Evolutionary conservation across 2,329 filamentous ascomycete species (phyloP).

Genomic region (Tolypocladium ophioglossoides): DNA sequence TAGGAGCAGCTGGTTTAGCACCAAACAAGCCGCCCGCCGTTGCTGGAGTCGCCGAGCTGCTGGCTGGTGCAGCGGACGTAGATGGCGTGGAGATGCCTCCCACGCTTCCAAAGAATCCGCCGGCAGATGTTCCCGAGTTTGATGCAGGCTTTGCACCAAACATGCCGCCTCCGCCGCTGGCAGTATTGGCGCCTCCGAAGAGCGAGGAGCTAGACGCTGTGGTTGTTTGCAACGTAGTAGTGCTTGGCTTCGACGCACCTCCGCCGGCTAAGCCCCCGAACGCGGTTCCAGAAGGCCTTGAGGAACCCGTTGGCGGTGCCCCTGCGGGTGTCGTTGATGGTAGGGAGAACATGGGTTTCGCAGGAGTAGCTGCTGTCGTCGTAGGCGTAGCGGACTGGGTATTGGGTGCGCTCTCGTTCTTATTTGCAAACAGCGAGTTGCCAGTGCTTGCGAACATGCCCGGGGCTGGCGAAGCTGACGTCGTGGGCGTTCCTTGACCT

Average conservation of each 20-base stretch:
- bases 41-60: slow-evolving; percentile 12
- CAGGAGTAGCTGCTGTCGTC: slow-evolving; percentile 22
- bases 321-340: slow-evolving; percentile 38
- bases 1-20: slow-evolving; percentile 25
- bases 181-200: slow-evolving; percentile 19
- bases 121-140: slow-evolving; percentile 8
- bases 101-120: slow-evolving; percentile 15
- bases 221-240: slow-evolving; percentile 4
- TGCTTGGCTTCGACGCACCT: neutral
- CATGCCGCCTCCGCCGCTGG: slow-evolving; percentile 1
- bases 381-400: slow-evolving; percentile 11
- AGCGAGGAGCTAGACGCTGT: slow-evolving; percentile 13
- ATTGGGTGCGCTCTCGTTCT: slow-evolving; percentile 2
- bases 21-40: slow-evolving; percentile 25
- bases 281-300: slow-evolving; percentile 14
- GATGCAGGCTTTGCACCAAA: slow-evolving; percentile 14
- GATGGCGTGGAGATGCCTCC: slow-evolving; percentile 9
- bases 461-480: slow-evolving; percentile 14
- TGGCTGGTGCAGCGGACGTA: slow-evolving; percentile 12
- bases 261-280: neutral
- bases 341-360: slow-evolving; percentile 37
- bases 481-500: slow-evolving; percentile 10
- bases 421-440: slow-evolving; percentile 18
- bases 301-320: slow-evolving; percentile 33
- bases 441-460: slow-evolving; percentile 19